A percentile compares a stretch with the other conserved stretches of the same genome.
Conservation (phyloP, 495 filamentous ascomycete species). For the Penicillium manginii region DNA sequence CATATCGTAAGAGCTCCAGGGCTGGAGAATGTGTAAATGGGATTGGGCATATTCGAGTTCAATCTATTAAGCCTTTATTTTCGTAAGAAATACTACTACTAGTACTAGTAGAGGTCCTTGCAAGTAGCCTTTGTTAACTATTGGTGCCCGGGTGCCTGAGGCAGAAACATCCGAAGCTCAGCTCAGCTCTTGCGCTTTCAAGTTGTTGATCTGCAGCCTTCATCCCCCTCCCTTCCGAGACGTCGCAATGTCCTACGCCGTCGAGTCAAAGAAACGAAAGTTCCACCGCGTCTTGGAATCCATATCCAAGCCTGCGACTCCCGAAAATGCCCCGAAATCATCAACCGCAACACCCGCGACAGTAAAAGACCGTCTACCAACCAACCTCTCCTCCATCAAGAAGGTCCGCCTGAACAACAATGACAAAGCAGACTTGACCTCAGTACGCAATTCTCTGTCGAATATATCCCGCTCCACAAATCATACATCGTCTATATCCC, state of each 20-base stretch:
- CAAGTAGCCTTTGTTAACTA: neutral
- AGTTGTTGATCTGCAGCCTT: conserved; percentile 10
- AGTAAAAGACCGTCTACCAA: conserved; percentile 33
- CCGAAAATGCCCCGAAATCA: conserved; percentile 26
- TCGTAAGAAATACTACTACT: no score
- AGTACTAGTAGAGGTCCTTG: no score
- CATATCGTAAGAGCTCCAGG: no score
- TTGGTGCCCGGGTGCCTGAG: conserved; percentile 25
- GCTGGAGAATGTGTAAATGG: no score
- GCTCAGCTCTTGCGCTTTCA: conserved; percentile 10
- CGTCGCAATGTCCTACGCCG: conserved; percentile 52
- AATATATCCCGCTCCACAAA: conserved; percentile 29
- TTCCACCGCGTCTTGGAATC: conserved; percentile 61
- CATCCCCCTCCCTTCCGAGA: conserved; percentile 1
- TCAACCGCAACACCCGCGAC: conserved; percentile 29
- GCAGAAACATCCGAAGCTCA: conserved; percentile 17
- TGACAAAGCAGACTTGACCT: conserved; percentile 24
- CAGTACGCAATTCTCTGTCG: conserved; percentile 31
- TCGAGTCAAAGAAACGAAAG: conserved; percentile 59
- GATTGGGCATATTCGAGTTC: no score
- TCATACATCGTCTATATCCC: conserved; percentile 28
- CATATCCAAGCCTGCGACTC: conserved; percentile 40
- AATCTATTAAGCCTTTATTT: no score
- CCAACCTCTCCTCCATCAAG: conserved; percentile 43
- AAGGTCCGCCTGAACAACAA: conserved; percentile 40